Percentiles rank a stretch among this genome's conserved stretches.
These are phyloP conservation scores for Discostella pseudostelligera DNA, from an alignment of 108 stramenopile genomes.

Conservation along the genomic window DNA sequence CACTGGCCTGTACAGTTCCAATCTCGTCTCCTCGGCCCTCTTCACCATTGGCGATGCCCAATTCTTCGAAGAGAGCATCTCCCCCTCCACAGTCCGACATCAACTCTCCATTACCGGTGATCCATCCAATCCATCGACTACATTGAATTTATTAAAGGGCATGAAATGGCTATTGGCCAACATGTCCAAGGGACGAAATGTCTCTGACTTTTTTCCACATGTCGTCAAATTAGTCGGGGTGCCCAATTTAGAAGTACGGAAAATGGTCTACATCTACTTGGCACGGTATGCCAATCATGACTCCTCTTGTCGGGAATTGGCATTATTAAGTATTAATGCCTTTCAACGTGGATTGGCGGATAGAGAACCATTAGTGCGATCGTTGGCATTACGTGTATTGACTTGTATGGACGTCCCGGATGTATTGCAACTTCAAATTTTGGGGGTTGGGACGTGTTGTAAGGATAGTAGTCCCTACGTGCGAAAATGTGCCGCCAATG, in stretches of 20 bases:
- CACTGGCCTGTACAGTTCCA: conserved; percentile 45
- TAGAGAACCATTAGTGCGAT: conserved; percentile 91
- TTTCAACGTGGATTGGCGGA: conserved; percentile 97
- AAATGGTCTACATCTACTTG: conserved; percentile 99
- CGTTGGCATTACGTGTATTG: conserved; percentile 94
- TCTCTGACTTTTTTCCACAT: conserved; percentile 95
- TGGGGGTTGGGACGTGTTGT: conserved; percentile 94
- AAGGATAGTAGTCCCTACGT: conserved; percentile 94
- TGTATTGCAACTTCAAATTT: conserved; percentile 97
- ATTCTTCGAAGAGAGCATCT: conserved; percentile 97
- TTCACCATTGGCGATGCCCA: conserved; percentile 87
- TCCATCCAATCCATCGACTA: conserved; percentile 71
- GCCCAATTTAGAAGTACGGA: conserved; percentile 91
- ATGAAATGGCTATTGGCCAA: conserved; percentile 99
- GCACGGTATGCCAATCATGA: conserved; percentile 93
- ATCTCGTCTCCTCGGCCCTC: conserved; percentile 65
- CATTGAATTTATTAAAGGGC: conserved; percentile 81
- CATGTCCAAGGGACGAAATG: conserved; percentile 94
- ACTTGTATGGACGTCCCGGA: conserved; percentile 95
- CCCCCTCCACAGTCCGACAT: conserved; percentile 81
- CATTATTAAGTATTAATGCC: conserved; percentile 92
- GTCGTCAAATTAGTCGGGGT: conserved; percentile 95
- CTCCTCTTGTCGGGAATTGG: conserved; percentile 89
- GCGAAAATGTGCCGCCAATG: conserved; percentile 96
- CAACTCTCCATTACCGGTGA: conserved; percentile 63